These are phyloP conservation scores for Drosera capensis DNA, from an alignment of 148 eudicot genomes.

Conservation along the genomic window DNA sequence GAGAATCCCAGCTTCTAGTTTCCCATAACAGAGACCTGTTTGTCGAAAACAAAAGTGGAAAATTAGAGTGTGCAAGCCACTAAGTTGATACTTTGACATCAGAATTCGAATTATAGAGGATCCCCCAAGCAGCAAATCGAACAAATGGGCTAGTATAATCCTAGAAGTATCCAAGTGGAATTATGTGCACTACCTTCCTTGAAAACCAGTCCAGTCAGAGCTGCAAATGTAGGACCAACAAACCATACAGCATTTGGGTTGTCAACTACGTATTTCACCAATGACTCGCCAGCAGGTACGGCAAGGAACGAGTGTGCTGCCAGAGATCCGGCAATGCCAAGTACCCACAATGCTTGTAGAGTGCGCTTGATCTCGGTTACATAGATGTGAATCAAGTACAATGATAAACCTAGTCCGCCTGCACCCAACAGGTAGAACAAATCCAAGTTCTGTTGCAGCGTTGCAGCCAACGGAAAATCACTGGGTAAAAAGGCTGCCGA, in stretches of 20 bases:
- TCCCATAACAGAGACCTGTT: slow-evolving; percentile 94
- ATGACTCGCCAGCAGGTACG: slow-evolving; percentile 40
- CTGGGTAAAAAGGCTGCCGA: slow-evolving; percentile 44
- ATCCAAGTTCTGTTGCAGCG: slow-evolving; percentile 14
- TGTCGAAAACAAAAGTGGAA: background rate
- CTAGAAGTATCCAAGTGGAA: too few relatives aligned
- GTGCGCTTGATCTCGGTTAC: slow-evolving; percentile 68
- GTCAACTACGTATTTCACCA: slow-evolving; percentile 44
- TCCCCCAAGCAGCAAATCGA: too few relatives aligned
- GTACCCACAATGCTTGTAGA: slow-evolving; percentile 12
- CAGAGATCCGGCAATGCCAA: slow-evolving; percentile 37
- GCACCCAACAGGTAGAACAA: slow-evolving; percentile 24
- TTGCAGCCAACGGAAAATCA: slow-evolving; percentile 11
- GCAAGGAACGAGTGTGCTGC: slow-evolving; percentile 44
- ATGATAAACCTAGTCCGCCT: slow-evolving; percentile 67
- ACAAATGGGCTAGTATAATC: too few relatives aligned
- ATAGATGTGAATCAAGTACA: slow-evolving; percentile 63
- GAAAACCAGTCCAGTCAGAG: slow-evolving; percentile 84
- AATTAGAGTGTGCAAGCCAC: background rate
- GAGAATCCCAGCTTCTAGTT: slow-evolving; percentile 78
- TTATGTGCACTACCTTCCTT: slow-evolving; percentile 94
- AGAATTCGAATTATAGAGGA: too few relatives aligned
- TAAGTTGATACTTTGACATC: background rate
- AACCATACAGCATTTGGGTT: slow-evolving; percentile 77
- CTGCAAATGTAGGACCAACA: slow-evolving; percentile 76